Base-by-base conservation (phyloP, 225 moss, liverwort and hornwort species). In the Thuidium tamariscinum region DNA sequence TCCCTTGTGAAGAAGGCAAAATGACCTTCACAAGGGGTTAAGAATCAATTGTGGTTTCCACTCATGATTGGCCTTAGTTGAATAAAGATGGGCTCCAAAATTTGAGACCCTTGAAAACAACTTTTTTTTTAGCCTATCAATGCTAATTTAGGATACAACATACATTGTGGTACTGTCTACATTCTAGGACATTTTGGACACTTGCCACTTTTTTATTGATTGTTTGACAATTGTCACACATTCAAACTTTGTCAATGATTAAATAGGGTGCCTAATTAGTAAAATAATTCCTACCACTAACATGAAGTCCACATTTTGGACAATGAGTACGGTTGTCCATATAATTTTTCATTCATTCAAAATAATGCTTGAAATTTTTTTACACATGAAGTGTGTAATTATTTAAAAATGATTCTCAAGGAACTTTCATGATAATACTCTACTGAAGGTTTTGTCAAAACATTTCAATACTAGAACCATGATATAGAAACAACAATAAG, bases 101-200 rank as follows among this genome's bases (percentile, higher is more conserved):
- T 17, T 72, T 48, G 5, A 0, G 11, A 11, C 30, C 11, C 1
- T 11, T 2, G 3, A 32, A 69, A 73, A 11, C 0, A 70, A 6
- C 1, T 18, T n/a, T 72, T 17, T 46, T 29, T 19, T 2, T 0
- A 73, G 4, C 2, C 1, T 0, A 0, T 34, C 0, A 32, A 0
- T 48, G 1, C 7, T 49, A 6, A 1, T 1, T 74, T 19, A 1
- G 10, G 2, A 21, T 34, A 13, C 19, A 4, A 73, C 1, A 12
- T 0, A 49, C 0, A 44, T 0, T 11, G n/a, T n/a, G n/a, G n/a
- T n/a, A n/a, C n/a, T n/a, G n/a, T 51, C 7, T 34, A 74, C 2
- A 32, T 48, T 32, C 11, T 46, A 30, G 7, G 11, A 17, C 21
- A 42, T 27, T 46, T 17, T 16, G 3, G 10, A 73, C 1, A 20